Conservation (phyloP, 192 early-diverging fungal species). For the Glomus cerebriforme region DNA sequence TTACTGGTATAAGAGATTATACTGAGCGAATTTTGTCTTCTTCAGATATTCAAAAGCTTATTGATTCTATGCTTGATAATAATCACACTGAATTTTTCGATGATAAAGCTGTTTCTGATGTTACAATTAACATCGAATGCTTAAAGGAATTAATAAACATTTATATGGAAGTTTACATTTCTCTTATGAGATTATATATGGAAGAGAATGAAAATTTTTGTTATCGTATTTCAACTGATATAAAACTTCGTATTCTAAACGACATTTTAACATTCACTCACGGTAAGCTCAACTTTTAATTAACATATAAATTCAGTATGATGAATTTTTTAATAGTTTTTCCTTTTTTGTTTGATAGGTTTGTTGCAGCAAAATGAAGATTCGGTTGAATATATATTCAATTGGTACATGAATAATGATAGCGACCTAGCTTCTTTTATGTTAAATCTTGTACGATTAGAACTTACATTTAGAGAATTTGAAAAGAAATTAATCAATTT, state of each 20-base stretch:
- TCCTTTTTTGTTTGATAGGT: background rate
- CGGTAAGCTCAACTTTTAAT: conserved; percentile 27
- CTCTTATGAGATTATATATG: background rate
- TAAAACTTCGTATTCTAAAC: background rate
- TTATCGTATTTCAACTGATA: background rate
- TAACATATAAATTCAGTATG: background rate
- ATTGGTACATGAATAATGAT: conserved; percentile 35
- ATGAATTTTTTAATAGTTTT: background rate
- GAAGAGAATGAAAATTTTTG: background rate
- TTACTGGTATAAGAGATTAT: background rate
- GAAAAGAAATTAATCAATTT: background rate
- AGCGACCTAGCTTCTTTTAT: conserved; percentile 28
- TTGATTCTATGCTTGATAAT: background rate
- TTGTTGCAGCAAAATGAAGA: background rate
- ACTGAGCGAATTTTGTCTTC: background rate
- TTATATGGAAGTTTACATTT: background rate
- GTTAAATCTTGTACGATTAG: conserved; percentile 17
- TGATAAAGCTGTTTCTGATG: background rate
- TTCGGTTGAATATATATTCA: conserved; percentile 13
- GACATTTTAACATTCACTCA: background rate
- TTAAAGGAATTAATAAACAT: background rate
- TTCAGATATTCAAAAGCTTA: background rate
- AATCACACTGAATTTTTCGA: background rate
- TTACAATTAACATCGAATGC: background rate
- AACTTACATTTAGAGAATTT: background rate